A percentile compares a stretch with the other conserved stretches of the same genome.
Evolutionary conservation across 2,329 filamentous ascomycete species (phyloP).

Genomic region (Pseudogymnoascus sp.): DNA sequence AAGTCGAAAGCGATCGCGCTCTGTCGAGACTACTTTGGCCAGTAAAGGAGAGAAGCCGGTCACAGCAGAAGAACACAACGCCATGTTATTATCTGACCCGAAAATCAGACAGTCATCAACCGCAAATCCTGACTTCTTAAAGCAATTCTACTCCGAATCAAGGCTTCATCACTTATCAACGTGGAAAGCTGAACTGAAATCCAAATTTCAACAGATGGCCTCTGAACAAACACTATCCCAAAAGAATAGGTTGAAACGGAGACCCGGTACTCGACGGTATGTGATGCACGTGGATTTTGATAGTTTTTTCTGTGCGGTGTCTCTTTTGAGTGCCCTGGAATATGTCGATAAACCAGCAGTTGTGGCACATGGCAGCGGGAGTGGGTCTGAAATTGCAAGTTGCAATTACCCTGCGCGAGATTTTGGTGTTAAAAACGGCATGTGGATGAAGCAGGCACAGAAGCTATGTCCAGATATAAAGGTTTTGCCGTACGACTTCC

Average conservation of each 20-base stretch:
- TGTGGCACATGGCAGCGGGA: conserved; percentile 78
- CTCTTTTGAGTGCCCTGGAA: conserved; percentile 62
- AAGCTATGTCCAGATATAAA: conserved; percentile 79
- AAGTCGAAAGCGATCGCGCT: neutral
- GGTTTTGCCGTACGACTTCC: conserved; percentile 91
- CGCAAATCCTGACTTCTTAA: conserved; percentile 84
- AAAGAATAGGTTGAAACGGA: conserved; percentile 37
- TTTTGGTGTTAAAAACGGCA: conserved; percentile 89
- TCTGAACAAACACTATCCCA: conserved; percentile 54
- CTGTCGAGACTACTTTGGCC: neutral
- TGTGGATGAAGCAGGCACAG: conserved; percentile 95
- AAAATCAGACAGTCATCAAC: conserved; percentile 81
- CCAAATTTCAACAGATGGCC: conserved; percentile 72
- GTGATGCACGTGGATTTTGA: conserved; percentile 97
- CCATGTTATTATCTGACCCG: conserved; percentile 72
- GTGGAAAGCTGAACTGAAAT: conserved; percentile 93
- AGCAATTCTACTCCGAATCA: conserved; percentile 92
- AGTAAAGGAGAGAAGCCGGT: neutral
- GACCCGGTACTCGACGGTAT: conserved; percentile 62
- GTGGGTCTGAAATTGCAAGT: conserved; percentile 89
- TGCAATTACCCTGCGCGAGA: conserved; percentile 89
- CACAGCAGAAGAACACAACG: conserved; percentile 91
- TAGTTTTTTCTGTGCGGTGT: conserved; percentile 95
- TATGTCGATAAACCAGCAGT: conserved; percentile 71
- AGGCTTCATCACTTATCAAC: conserved; percentile 89